Evolutionary conservation across 257 asterid species (phyloP).

Genomic region (Eucommia ulmoides): DNA sequence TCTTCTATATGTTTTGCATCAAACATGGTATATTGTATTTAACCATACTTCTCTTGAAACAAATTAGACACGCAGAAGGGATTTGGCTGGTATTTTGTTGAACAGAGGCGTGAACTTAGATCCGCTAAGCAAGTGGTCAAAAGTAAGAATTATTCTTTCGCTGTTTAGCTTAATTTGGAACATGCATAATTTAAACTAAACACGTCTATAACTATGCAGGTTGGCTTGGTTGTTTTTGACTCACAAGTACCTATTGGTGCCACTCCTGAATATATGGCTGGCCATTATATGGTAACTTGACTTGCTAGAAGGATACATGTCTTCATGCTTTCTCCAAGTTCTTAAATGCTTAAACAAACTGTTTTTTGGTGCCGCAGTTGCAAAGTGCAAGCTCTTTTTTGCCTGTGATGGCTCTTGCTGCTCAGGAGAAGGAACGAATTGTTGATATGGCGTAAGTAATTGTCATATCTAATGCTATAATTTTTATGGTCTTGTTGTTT

Average conservation of each 20-base stretch:
- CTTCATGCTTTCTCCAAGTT: no score
- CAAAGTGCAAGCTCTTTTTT: slow-evolving; percentile 93
- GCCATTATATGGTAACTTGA: slow-evolving; percentile 76
- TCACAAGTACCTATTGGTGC: slow-evolving; percentile 98
- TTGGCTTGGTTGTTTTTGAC: slow-evolving; percentile 87
- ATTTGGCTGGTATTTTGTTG: slow-evolving; percentile 82
- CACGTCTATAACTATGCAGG: slow-evolving; percentile 24
- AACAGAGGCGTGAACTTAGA: slow-evolving; percentile 96
- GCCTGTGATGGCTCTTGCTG: slow-evolving; percentile 98
- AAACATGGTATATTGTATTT: no score
- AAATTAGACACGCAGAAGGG: slow-evolving; percentile 83
- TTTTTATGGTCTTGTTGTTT: no score
- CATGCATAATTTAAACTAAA: background rate
- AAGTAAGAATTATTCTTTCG: slow-evolving; percentile 32
- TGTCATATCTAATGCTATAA: no score
- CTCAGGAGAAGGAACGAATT: slow-evolving; percentile 83
- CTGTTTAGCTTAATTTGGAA: background rate
- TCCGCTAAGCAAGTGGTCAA: slow-evolving; percentile 96
- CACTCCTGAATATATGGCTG: slow-evolving; percentile 98
- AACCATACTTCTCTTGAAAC: slow-evolving; percentile 2
- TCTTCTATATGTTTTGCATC: no score
- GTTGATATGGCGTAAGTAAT: slow-evolving; percentile 93
- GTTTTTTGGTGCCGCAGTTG: no score
- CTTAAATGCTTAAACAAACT: no score
- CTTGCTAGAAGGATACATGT: no score